Conservation (phyloP, 768 basidiomycete species). For the Trametes coccinea region DNA sequence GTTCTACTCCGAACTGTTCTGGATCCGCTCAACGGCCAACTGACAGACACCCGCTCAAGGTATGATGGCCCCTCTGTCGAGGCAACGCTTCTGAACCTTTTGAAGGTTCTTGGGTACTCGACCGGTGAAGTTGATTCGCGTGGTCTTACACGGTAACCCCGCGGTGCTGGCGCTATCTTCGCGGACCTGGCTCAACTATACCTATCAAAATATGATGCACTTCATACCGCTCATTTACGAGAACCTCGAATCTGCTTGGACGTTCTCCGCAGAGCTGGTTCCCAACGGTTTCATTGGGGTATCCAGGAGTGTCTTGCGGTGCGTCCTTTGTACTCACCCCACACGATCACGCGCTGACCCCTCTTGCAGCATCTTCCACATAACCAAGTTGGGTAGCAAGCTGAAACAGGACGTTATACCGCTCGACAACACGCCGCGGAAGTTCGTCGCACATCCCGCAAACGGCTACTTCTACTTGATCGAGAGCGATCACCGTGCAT, state of each 20-base stretch:
- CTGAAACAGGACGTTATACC: constrained; percentile 93
- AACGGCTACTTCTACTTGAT: constrained; percentile 88
- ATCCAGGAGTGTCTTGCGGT: constrained; percentile 90
- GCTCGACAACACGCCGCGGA: constrained; percentile 91
- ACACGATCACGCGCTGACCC: too few relatives aligned
- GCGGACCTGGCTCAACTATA: constrained; percentile 96
- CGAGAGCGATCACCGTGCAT: constrained; percentile 91
- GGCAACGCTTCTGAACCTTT: too few relatives aligned
- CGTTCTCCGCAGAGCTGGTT: constrained; percentile 93
- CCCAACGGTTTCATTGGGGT: constrained; percentile 97
- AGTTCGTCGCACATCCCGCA: constrained; percentile 85
- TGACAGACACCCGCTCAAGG: constrained; percentile 95
- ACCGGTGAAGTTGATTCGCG: constrained; percentile 84
- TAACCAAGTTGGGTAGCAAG: constrained; percentile 91
- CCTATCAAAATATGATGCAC: constrained; percentile 94
- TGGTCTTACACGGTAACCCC: constrained; percentile 82
- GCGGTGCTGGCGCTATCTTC: constrained; percentile 94
- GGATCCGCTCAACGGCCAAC: constrained; percentile 90
- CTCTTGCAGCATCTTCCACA: constrained; percentile 85
- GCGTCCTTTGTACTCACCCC: background rate
- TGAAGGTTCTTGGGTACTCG: constrained; percentile 96
- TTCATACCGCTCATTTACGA: constrained; percentile 98
- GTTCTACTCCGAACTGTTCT: constrained; percentile 93
- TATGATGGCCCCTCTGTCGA: too few relatives aligned
- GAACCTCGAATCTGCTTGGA: constrained; percentile 93